Evolutionary conservation across 163 green algal species (phyloP).

Genomic region (Prototheca wickerhamii): DNA sequence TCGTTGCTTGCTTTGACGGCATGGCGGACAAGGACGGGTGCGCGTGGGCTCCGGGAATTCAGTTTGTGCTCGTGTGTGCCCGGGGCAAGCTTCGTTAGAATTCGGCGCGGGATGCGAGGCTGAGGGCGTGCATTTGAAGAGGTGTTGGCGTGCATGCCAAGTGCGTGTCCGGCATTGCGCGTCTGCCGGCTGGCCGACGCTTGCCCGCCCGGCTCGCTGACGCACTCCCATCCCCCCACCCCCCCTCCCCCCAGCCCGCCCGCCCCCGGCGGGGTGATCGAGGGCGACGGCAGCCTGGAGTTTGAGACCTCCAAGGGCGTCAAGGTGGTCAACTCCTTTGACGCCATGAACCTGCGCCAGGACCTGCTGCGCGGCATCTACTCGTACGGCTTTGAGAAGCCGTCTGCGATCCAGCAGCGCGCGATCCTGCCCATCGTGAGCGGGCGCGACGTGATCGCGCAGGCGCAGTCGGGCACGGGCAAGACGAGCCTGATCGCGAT

Average conservation of each 20-base stretch:
- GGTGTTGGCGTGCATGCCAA: neutral
- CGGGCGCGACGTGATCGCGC: slow-evolving; percentile 90
- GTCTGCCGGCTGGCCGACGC: neutral
- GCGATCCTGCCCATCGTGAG: slow-evolving; percentile 87
- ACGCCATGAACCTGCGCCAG: slow-evolving; percentile 87
- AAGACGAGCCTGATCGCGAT: slow-evolving; percentile 97
- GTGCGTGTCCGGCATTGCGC: neutral
- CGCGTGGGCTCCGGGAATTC: too few relatives aligned
- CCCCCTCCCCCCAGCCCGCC: neutral
- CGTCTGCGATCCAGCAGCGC: slow-evolving; percentile 96
- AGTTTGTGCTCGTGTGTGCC: too few relatives aligned
- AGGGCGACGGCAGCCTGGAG: slow-evolving; percentile 26
- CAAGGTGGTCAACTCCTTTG: slow-evolving; percentile 77
- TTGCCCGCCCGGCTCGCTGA: too few relatives aligned
- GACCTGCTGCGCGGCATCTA: slow-evolving; percentile 92
- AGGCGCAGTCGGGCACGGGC: slow-evolving; percentile 95
- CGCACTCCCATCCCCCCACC: neutral
- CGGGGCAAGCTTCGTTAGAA: too few relatives aligned
- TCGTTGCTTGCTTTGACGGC: neutral
- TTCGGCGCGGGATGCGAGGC: too few relatives aligned
- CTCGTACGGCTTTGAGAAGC: slow-evolving; percentile 96
- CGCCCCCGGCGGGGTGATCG: neutral
- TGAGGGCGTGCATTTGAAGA: neutral
- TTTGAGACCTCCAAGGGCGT: slow-evolving; percentile 87
- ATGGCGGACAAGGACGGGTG: neutral